Conservation (phyloP, 2,329 filamentous ascomycete genomes). For the Cryphonectria radicalis region DNA sequence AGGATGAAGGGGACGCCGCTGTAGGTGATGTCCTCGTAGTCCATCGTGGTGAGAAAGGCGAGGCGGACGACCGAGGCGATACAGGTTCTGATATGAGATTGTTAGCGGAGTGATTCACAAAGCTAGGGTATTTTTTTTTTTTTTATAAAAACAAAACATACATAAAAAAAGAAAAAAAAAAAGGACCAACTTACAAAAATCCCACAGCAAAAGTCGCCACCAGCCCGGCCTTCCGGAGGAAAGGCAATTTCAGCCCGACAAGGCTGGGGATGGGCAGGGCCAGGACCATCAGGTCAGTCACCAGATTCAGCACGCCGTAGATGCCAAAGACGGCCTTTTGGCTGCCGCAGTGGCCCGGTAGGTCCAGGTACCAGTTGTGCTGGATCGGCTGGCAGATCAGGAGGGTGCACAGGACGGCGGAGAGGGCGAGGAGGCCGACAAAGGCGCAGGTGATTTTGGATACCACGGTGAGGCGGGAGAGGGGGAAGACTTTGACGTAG, state of each 20-base stretch:
- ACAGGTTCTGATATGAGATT: conserved; percentile 5
- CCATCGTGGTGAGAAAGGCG: conserved; percentile 20
- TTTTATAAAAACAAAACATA: neutral
- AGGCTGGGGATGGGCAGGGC: conserved; percentile 20
- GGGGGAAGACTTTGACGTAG: conserved; percentile 24
- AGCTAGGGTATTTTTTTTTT: neutral
- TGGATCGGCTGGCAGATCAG: conserved; percentile 32
- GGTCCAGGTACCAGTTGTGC: conserved; percentile 36
- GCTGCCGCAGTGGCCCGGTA: conserved; percentile 31
- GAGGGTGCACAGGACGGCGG: conserved; percentile 30
- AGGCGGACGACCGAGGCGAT: conserved; percentile 19
- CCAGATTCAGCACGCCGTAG: conserved; percentile 24
- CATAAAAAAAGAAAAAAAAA: neutral
- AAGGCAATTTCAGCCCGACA: conserved; percentile 14
- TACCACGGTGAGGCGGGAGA: conserved; percentile 13
- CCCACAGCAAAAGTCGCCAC: conserved; percentile 19
- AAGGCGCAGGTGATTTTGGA: conserved; percentile 30
- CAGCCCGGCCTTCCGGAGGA: conserved; percentile 17
- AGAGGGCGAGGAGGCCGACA: conserved; percentile 30
- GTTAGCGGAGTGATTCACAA: neutral
- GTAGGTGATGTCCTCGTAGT: conserved; percentile 22
- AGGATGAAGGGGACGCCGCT: conserved; percentile 21
- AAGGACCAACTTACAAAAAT: conserved; percentile 9
- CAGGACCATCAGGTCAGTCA: conserved; percentile 24
- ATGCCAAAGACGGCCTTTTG: conserved; percentile 28